Base-by-base conservation (phyloP, 2,329 filamentous ascomycete species). In the Mycosphaerelloides madeirae region DNA sequence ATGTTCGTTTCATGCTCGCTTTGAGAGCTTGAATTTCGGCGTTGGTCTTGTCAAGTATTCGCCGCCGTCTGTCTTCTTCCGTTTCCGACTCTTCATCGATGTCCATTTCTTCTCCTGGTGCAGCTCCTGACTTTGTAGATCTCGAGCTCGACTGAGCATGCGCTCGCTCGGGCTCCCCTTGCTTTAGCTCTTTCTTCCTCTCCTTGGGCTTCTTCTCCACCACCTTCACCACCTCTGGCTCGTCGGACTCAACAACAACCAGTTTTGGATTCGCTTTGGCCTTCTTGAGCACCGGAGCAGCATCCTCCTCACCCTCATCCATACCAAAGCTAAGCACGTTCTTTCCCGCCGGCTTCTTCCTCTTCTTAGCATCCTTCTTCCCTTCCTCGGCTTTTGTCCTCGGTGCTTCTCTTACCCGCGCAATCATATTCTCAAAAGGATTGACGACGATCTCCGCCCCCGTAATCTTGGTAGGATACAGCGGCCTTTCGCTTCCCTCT, bases 401-500 rank as follows among this genome's bases (percentile, higher is more conserved):
- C 12, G 65, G 62, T 14, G 79, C 78, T 31, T 79, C 72, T 44
- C 77, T 76, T 38, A 77, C 74, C 56, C 82, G 76, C 70, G 80
- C 85, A 57, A 81, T 78, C 84, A 93, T 89, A 58, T 86, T 85
- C 38, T 84, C 79, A 49, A 91, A 94, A 0, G 86, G 86, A 59
- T 93, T 93, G 37, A 89, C 79, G 52, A 93, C 65, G 15, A 94
- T 80, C 65, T 93, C 86, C 20, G 85, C 72, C 15, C 75, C 72
- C 3, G 80, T 81, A 46, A 98, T 83, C 65, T 83, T 89, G 29
- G 88, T 80, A 0, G 91, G 84, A 65, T 95, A 98, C 38, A 94
- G 68, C 2, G 91, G 91, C 49, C 88, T 77, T 52, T 97, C 91
- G 6, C 79, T 83, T 13, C 82, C 84, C 43, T 87, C 83, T 11